phyloP scores from a whole-genome alignment of 2,329 filamentous ascomycete species.

The Penicillium concentricum region DNA sequence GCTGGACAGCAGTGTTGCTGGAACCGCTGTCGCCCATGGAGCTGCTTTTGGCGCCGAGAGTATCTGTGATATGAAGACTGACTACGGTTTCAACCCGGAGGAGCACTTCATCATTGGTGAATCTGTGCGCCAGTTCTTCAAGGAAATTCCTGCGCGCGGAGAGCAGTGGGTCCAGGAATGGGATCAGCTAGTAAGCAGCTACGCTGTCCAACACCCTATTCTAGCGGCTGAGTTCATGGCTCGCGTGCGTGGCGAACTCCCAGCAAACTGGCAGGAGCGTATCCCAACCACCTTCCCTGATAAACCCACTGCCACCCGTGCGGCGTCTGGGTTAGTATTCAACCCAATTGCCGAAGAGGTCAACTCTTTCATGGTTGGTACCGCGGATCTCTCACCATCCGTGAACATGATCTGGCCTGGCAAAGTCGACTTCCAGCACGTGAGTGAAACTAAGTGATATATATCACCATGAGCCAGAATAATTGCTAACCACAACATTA shows the following conservation, averaged over 20 bases:
- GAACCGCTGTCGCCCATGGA: constrained; percentile 56
- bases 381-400: constrained; percentile 54
- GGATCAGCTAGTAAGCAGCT: constrained; percentile 47
- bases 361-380: constrained; percentile 54
- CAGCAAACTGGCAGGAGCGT: constrained; percentile 50
- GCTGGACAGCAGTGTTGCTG: constrained; percentile 47
- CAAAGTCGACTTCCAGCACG: constrained; percentile 53
- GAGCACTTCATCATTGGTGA: constrained; percentile 49
- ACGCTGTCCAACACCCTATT: constrained; percentile 47
- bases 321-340: constrained; percentile 49
- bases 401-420: constrained; percentile 57
- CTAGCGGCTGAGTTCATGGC: constrained; percentile 50
- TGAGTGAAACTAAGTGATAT: too few species aligned
- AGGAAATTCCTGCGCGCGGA: constrained; percentile 48
- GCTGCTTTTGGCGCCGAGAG: constrained; percentile 57
- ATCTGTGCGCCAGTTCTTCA: constrained; percentile 54
- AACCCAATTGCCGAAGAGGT: constrained; percentile 54
- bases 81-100: constrained; percentile 51
- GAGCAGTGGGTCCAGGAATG: constrained; percentile 50
- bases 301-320: constrained; percentile 51
- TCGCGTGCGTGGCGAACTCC: constrained; percentile 51
- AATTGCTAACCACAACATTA: constrained; percentile 13
- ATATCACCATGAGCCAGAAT: too few species aligned
- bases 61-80: constrained; percentile 56
- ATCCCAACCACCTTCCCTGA: constrained; percentile 52